These are phyloP conservation scores for Reutealis trisperma DNA, from an alignment of 345 rosid species.

Conservation along the genomic window DNA sequence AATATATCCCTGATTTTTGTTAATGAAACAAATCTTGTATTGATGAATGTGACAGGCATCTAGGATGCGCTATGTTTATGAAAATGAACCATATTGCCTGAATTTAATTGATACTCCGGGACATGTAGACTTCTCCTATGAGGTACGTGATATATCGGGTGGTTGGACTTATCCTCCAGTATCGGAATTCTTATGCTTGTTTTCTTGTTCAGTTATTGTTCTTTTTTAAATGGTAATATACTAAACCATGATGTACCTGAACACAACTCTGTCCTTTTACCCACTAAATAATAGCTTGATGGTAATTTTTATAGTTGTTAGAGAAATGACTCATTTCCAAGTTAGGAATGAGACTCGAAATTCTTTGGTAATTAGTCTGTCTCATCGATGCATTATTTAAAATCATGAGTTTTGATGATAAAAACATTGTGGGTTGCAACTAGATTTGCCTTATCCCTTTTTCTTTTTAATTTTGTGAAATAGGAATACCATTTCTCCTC, in stretches of 20 bases:
- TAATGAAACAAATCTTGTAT: slow-evolving; percentile 6
- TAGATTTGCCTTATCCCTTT: not conserved
- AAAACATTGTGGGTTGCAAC: not conserved
- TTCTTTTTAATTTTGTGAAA: not conserved
- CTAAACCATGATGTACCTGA: not conserved
- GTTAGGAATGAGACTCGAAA: not conserved
- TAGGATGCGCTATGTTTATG: slow-evolving; percentile 85
- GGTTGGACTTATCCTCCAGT: not conserved
- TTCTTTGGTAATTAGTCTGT: not conserved
- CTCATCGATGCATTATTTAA: not conserved
- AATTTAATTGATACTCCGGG: slow-evolving; percentile 98
- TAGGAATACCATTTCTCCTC: not conserved
- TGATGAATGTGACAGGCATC: slow-evolving; percentile 61
- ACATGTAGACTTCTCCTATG: slow-evolving; percentile 96
- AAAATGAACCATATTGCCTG: slow-evolving; percentile 67
- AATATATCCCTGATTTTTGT: not conserved
- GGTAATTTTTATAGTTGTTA: not conserved
- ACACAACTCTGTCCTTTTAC: not conserved
- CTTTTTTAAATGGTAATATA: not conserved
- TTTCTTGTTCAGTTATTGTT: not conserved
- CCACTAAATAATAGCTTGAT: not conserved
- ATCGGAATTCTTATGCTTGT: not conserved
- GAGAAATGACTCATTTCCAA: not conserved
- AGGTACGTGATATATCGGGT: slow-evolving; percentile 45
- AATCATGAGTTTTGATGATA: not conserved